phyloP scores from a whole-genome alignment of 768 basidiomycete genomes.

The Collybia mongolica region DNA sequence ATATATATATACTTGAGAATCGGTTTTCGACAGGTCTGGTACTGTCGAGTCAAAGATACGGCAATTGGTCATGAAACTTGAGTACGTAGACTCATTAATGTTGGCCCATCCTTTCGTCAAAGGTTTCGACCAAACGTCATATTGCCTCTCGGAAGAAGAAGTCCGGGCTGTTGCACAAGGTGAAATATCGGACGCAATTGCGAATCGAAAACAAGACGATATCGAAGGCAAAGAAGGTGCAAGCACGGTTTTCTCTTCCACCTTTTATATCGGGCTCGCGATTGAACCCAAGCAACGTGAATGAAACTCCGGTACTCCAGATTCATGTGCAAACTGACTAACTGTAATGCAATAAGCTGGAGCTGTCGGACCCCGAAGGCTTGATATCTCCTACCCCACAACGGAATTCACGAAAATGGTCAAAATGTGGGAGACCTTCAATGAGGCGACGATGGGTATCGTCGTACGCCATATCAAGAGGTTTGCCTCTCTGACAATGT shows the following conservation, averaged over 20 bases:
- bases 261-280: conserved; percentile 93
- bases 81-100: conserved; percentile 89
- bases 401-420: conserved; percentile 93
- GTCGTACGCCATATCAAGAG: conserved; percentile 91
- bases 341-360: conserved; percentile 52
- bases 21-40: conserved; percentile 52
- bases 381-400: conserved; percentile 97
- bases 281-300: conserved; percentile 90
- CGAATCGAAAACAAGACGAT: conserved; percentile 75
- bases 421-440: conserved; percentile 94
- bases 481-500: conserved; percentile 37
- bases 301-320: conserved; percentile 21
- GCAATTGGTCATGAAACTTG: conserved; percentile 96
- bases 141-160: conserved; percentile 86
- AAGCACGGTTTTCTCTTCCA: conserved; percentile 89
- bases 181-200: conserved; percentile 71
- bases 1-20: too few species aligned
- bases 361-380: conserved; percentile 70
- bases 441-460: conserved; percentile 91
- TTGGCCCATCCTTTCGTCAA: conserved; percentile 95
- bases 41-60: conserved; percentile 98
- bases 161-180: conserved; percentile 87
- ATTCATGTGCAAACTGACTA: conserved; percentile 7
- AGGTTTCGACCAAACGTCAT: conserved; percentile 85
- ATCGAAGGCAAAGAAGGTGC: conserved; percentile 74